Percentiles rank a stretch among this genome's conserved stretches.
Evolutionary conservation across 176 grass and related monocot genomes (phyloP).

Genomic region (Secale cereale): DNA sequence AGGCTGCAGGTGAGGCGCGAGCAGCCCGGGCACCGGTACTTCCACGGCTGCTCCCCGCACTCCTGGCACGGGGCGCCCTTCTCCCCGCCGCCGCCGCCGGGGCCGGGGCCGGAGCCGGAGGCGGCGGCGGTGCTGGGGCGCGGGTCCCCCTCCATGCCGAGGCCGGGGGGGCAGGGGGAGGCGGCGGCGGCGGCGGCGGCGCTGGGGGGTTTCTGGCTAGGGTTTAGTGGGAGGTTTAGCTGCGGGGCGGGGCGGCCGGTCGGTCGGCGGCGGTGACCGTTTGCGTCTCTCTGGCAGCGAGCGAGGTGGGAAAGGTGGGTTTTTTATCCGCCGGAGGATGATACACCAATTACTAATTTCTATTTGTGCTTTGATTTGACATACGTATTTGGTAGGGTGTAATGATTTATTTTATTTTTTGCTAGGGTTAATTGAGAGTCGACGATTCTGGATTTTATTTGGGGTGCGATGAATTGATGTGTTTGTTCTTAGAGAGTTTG

Average conservation of each 20-base stretch:
- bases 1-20: conserved; percentile 80
- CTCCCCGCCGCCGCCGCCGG: not conserved
- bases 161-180: not conserved
- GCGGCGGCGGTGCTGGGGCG: not conserved
- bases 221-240: conserved; percentile 39
- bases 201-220: not conserved
- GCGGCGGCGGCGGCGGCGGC: not conserved
- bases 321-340: not conserved
- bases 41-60: conserved; percentile 82
- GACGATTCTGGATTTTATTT: too few relatives aligned
- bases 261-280: not conserved
- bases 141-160: conserved; percentile 22
- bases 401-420: too few relatives aligned
- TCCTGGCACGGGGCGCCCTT: conserved; percentile 66
- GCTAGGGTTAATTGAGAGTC: too few relatives aligned
- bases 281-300: not conserved
- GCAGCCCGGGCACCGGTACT: conserved; percentile 94
- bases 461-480: too few relatives aligned
- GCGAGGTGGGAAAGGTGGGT: not conserved
- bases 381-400: too few relatives aligned
- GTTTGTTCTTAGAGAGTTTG: too few relatives aligned
- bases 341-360: not conserved
- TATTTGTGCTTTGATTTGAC: not conserved
- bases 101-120: not conserved
- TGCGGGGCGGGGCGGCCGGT: not conserved